Evolutionary conservation across 768 basidiomycete species (phyloP), one percentile per base, ranked within the genome.

Genomic region (Leccinellum albellum): DNA sequence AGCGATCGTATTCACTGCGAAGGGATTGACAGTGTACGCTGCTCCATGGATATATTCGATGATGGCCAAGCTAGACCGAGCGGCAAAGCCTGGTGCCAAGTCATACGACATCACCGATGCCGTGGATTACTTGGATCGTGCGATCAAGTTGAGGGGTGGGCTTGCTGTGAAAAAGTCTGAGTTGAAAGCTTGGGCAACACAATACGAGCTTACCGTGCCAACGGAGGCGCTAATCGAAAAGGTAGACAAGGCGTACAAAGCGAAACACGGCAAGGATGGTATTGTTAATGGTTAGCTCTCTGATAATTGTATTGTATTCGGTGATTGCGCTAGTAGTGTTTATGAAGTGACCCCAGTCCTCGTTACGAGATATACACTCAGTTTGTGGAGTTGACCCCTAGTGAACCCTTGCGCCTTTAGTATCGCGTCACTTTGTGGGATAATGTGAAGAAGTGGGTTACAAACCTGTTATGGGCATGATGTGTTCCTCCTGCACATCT

Each of bases 351-450:
- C 12, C 40, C 35, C 35, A 4, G 15, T 35, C 33, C 15, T 35
- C 15, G 6, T 35, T 35, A 35, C 17, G n/a, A n/a, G n/a, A 35
- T 15, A 33, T 15, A 15, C 17, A 4, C 17, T 37, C 17, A 9
- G 9, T n/a, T 37, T 37, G 35, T 10, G 35, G 35, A n/a, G 17
- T 35, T 35, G 7, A 35, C 33, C 33, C 15, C 17, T 15, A 94
- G 79, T 58, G 96, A 98, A 73, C 92, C 95, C 80, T 98, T 98
- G 74, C 96, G 95, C 85, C 93, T 97, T 88, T 99, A 98, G 86
- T 98, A 99, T 76, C 98, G 96, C 58, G 96, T 98, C 70, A 98
- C 96, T 78, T 98, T 98, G 82, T 98, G 96, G 58, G 8, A n/a
- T n/a, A n/a, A n/a, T n/a, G n/a, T n/a, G n/a, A n/a, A n/a, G 31